phyloP scores from a whole-genome alignment of 2,329 filamentous ascomycete species.

The Aphanocladium album region DNA sequence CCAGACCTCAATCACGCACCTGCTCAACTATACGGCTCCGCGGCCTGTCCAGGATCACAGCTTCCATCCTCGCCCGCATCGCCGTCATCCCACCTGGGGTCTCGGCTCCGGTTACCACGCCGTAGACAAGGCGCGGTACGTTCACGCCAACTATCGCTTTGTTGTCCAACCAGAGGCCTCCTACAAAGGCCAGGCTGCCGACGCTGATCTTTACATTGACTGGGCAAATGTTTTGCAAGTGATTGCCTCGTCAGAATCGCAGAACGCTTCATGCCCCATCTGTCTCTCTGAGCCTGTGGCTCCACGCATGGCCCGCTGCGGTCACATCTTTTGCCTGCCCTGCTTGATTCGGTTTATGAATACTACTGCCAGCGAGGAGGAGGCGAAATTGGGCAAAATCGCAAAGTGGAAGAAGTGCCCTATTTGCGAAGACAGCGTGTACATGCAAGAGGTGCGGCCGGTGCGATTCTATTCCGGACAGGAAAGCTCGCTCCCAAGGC shows the following conservation, averaged over 20 bases:
- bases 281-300: conserved; percentile 90
- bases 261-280: conserved; percentile 85
- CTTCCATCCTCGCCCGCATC: conserved; percentile 50
- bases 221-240: conserved; percentile 91
- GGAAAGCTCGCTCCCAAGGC: conserved; percentile 71
- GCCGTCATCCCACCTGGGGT: conserved; percentile 75
- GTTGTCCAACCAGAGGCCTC: conserved; percentile 78
- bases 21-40: conserved; percentile 85
- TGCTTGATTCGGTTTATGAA: conserved; percentile 97
- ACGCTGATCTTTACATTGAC: conserved; percentile 84
- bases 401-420: conserved; percentile 91
- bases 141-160: conserved; percentile 97
- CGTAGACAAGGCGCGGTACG: conserved; percentile 80
- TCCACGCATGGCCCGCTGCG: conserved; percentile 93
- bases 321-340: conserved; percentile 92
- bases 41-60: conserved; percentile 59
- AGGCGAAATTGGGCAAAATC: conserved; percentile 60
- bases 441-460: conserved; percentile 81
- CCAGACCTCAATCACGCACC: conserved; percentile 93
- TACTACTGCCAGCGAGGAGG: conserved; percentile 67
- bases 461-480: conserved; percentile 90
- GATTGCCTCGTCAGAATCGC: conserved; percentile 82
- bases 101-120: conserved; percentile 85
- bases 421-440: conserved; percentile 91
- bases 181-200: conserved; percentile 74